Conservation (phyloP, 140 eudicot species). For the Senecio squalidus region DNA sequence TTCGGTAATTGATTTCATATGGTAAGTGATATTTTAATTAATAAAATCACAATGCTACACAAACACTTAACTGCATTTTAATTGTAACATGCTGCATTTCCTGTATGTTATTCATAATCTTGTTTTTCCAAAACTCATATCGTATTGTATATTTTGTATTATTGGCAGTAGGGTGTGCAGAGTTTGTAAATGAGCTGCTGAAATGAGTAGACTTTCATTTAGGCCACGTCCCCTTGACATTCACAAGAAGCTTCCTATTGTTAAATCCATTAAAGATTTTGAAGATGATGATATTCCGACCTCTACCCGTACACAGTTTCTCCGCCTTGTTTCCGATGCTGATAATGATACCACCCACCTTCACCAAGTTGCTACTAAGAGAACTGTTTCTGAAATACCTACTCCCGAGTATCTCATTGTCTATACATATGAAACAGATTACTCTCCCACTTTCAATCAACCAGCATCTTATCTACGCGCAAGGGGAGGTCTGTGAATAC, state of each 20-base stretch:
- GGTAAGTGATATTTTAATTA: no score
- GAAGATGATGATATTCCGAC: conserved; percentile 85
- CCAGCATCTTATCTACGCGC: conserved; percentile 92
- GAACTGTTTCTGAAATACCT: conserved; percentile 79
- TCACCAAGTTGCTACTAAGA: conserved; percentile 67
- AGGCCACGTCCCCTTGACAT: conserved; percentile 95
- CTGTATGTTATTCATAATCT: no score
- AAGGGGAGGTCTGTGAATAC: conserved; percentile 69
- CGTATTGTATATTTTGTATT: no score
- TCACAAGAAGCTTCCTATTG: conserved; percentile 86
- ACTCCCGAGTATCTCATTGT: conserved; percentile 81
- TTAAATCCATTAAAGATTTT: conserved; percentile 75
- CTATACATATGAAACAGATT: conserved; percentile 90
- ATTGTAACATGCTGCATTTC: no score
- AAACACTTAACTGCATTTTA: no score
- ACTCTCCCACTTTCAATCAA: conserved; percentile 70
- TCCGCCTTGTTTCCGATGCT: conserved; percentile 75
- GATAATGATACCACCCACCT: conserved; percentile 74
- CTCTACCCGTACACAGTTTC: conserved; percentile 73
- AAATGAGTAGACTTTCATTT: conserved; percentile 83
- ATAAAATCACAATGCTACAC: no score
- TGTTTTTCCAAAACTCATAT: no score
- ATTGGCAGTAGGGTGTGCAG: conserved; percentile 14
- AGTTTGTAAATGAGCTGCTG: conserved; percentile 39
- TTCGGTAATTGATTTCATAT: no score